Percentiles rank a stretch among this genome's conserved stretches.
Evolutionary conservation across 78 protist genomes (phyloP).

Genomic region (Pigoraptor vietnamica): DNA sequence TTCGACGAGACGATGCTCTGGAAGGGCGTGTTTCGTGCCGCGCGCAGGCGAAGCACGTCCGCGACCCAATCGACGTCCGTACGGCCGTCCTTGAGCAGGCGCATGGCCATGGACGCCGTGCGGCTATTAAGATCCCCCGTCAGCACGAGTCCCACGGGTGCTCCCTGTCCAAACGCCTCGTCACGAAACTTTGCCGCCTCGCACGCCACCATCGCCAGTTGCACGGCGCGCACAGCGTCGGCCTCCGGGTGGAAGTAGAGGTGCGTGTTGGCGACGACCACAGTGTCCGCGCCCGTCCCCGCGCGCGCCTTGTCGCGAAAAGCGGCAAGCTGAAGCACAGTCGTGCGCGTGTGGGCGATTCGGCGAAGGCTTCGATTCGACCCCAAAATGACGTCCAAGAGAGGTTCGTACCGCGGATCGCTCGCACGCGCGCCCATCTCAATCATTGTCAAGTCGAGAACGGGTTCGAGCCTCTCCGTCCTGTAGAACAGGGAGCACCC

Average conservation of each 20-base stretch:
- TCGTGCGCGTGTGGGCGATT: background rate
- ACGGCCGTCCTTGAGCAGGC: background rate
- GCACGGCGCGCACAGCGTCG: background rate
- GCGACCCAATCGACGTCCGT: background rate
- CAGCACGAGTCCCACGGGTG: background rate
- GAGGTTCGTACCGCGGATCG: background rate
- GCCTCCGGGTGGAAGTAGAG: background rate
- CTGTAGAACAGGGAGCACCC: background rate
- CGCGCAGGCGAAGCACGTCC: background rate
- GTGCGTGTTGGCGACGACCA: conserved; percentile 2
- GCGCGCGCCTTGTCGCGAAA: background rate
- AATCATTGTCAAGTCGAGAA: background rate
- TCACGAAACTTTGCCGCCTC: background rate
- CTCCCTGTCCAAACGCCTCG: background rate
- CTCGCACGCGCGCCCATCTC: background rate
- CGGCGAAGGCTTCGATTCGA: background rate
- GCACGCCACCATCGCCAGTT: background rate
- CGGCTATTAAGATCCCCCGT: background rate
- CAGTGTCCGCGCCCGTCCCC: background rate
- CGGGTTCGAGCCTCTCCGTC: background rate
- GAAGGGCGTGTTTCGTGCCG: background rate
- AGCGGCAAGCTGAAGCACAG: background rate
- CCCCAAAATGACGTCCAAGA: background rate
- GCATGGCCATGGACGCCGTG: background rate
- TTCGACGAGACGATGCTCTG: background rate